Conservation (phyloP, 495 filamentous ascomycete genomes). For the Talaromyces wortmannii region DNA sequence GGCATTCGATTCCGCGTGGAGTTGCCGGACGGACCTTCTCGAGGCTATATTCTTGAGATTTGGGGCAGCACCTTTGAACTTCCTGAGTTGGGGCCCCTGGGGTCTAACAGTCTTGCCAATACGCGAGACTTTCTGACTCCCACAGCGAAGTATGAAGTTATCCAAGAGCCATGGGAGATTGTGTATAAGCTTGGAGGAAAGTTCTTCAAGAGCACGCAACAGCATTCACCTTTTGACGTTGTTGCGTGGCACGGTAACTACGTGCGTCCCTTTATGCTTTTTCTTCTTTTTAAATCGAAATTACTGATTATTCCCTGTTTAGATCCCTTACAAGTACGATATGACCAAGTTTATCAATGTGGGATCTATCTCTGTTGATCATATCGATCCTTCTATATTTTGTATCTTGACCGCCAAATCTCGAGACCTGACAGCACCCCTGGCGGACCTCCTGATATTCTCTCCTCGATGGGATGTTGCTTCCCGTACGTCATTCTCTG, state of each 20-base stretch:
- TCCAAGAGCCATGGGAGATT: slow-evolving; percentile 23
- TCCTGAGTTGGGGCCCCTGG: slow-evolving; percentile 32
- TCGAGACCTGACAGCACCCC: slow-evolving; percentile 29
- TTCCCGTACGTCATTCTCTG: slow-evolving; percentile 22
- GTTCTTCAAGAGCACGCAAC: slow-evolving; percentile 27
- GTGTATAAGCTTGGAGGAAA: slow-evolving; percentile 30
- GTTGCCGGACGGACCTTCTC: slow-evolving; percentile 20
- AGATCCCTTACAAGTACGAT: slow-evolving; percentile 44
- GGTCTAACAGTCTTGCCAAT: slow-evolving; percentile 31
- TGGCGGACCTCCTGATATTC: slow-evolving; percentile 46
- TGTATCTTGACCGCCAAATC: slow-evolving; percentile 43
- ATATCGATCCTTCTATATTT: slow-evolving; percentile 47
- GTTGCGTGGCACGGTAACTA: slow-evolving; percentile 39
- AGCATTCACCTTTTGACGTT: slow-evolving; percentile 33
- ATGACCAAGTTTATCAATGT: slow-evolving; percentile 45
- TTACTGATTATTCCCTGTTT: slow-evolving; percentile 2
- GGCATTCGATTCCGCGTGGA: slow-evolving; percentile 25
- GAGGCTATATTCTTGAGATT: slow-evolving; percentile 34
- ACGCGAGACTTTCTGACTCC: slow-evolving; percentile 33
- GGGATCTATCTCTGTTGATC: slow-evolving; percentile 42
- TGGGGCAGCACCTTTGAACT: slow-evolving; percentile 33
- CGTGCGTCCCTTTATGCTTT: too few species aligned
- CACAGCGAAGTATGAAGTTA: slow-evolving; percentile 30
- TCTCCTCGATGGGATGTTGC: slow-evolving; percentile 43
- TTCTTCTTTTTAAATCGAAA: background rate